These are phyloP conservation scores for Vinca minor DNA, from an alignment of 257 asterid species.

Conservation along the genomic window DNA sequence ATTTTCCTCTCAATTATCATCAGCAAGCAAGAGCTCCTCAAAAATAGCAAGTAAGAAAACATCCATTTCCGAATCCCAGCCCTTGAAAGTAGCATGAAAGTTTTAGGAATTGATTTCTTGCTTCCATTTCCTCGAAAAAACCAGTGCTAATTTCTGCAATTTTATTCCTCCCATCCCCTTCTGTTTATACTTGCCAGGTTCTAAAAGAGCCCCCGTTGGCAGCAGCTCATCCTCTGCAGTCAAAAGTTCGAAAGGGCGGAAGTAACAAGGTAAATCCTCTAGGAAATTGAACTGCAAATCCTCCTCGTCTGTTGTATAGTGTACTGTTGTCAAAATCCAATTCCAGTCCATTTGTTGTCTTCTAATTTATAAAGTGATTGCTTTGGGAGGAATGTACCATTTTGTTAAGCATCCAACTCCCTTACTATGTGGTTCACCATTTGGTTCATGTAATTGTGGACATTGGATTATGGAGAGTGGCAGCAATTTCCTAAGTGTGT, in stretches of 20 bases:
- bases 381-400: slow-evolving; percentile 14
- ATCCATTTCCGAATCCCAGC: slow-evolving; percentile 6
- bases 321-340: slow-evolving; percentile 11
- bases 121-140: not conserved
- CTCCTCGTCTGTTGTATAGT: slow-evolving; percentile 23
- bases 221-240: slow-evolving; percentile 49
- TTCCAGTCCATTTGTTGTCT: slow-evolving; percentile 1
- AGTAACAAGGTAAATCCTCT: slow-evolving; percentile 22
- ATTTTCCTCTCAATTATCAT: slow-evolving; percentile 37
- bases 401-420: slow-evolving; percentile 31
- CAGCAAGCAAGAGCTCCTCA: slow-evolving; percentile 51
- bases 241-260: slow-evolving; percentile 49
- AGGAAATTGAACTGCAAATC: not conserved
- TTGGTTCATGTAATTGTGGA: too few relatives aligned
- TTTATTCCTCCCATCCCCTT: slow-evolving; percentile 2
- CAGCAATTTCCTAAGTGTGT: too few relatives aligned
- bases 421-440: slow-evolving; percentile 20
- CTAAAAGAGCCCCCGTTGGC: slow-evolving; percentile 33
- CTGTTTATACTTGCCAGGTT: slow-evolving; percentile 39
- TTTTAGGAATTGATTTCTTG: not conserved
- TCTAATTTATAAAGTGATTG: slow-evolving; percentile 9
- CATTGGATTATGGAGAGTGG: too few relatives aligned
- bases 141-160: not conserved
- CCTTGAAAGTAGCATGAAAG: too few relatives aligned
- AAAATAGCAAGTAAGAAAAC: slow-evolving; percentile 51